phyloP scores from a whole-genome alignment of 164 flowering plant genomes.

The Umbellularia californica region DNA sequence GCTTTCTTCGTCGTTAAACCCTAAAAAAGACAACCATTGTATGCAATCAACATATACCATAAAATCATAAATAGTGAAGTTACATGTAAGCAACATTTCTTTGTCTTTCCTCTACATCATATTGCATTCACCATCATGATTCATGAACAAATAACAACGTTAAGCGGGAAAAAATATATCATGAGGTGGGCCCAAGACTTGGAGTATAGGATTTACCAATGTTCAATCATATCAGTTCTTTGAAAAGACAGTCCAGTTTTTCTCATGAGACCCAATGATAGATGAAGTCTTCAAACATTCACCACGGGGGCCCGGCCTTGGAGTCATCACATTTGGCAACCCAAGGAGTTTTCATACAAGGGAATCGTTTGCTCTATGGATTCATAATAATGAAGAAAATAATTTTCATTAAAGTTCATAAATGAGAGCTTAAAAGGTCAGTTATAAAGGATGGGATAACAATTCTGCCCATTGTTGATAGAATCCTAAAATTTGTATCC shows the following conservation, averaged over 20 bases:
- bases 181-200: not conserved
- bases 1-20: constrained; percentile 38
- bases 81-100: not conserved
- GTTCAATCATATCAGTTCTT: not conserved
- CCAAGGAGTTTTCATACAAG: no score
- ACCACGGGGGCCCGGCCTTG: no score
- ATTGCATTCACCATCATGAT: not conserved
- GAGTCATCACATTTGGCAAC: no score
- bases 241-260: not conserved
- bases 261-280: not conserved
- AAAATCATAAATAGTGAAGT: not conserved
- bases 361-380: not conserved
- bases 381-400: not conserved
- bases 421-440: not conserved
- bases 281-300: no score
- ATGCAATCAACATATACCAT: not conserved
- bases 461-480: no score
- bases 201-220: not conserved
- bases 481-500: no score
- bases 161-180: not conserved
- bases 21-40: constrained; percentile 27
- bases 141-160: no score
- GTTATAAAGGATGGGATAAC: not conserved
- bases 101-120: not conserved
- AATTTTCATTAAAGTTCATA: not conserved